Conservation (phyloP, 768 basidiomycete species). For the Collybia nuda region DNA sequence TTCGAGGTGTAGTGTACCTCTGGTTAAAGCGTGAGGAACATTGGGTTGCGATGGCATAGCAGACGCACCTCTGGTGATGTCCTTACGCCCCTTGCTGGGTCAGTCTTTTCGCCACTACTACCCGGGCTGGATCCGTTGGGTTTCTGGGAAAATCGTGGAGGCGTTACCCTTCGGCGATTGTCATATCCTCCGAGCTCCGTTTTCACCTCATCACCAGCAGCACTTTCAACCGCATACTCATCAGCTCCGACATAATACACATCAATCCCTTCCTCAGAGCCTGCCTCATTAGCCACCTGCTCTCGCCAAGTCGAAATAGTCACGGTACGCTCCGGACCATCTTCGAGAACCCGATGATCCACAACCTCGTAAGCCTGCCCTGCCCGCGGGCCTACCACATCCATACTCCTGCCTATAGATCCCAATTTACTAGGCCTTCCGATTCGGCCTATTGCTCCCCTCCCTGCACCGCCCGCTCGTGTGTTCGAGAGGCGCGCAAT, state of each 20-base stretch:
- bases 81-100: neutral
- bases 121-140: neutral
- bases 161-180: neutral
- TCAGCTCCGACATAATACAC: conserved; percentile 43
- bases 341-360: conserved; percentile 40
- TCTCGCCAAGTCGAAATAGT: conserved; percentile 60
- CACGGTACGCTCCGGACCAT: conserved; percentile 50
- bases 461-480: conserved; percentile 3
- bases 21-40: neutral
- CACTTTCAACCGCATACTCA: conserved; percentile 26
- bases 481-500: conserved; percentile 12
- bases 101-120: conserved; percentile 3
- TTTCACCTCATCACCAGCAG: conserved; percentile 1
- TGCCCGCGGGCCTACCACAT: conserved; percentile 23
- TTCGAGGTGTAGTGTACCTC: conserved; percentile 5
- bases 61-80: conserved; percentile 2
- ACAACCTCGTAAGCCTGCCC: conserved; percentile 44
- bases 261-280: conserved; percentile 38
- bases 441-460: conserved; percentile 18
- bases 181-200: neutral
- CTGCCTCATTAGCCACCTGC: conserved; percentile 42
- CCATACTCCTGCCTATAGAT: conserved; percentile 5
- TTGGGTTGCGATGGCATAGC: neutral
- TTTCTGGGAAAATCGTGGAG: neutral
- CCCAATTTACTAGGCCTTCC: conserved; percentile 22